Conservation (phyloP, 345 rosid genomes). For the Rhizophora mangle region DNA sequence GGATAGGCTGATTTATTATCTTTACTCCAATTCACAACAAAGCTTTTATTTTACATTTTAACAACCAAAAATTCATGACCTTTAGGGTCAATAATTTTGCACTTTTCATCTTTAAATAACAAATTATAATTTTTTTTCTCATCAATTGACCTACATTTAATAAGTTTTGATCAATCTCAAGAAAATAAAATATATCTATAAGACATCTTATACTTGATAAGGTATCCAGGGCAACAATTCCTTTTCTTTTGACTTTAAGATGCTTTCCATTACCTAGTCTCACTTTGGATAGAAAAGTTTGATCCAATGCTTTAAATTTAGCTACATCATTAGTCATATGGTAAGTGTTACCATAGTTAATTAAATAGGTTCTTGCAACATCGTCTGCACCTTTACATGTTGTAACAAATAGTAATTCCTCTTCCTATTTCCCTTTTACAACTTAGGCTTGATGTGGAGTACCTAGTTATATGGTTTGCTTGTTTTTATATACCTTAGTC, state of each 20-base stretch:
- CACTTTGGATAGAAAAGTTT: no score
- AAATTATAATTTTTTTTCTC: no score
- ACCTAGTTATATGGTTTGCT: background rate
- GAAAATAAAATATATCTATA: no score
- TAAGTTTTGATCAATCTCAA: no score
- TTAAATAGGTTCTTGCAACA: background rate
- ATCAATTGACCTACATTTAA: no score
- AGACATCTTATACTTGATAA: no score
- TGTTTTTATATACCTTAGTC: background rate
- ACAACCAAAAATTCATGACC: background rate
- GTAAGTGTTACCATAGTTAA: background rate
- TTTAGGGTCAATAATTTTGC: background rate
- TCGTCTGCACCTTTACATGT: no score
- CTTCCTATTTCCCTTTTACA: background rate
- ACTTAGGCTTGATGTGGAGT: background rate
- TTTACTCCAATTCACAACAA: background rate
- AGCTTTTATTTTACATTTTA: background rate
- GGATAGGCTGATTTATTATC: accelerated
- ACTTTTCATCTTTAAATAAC: no score
- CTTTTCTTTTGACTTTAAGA: no score
- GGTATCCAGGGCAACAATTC: no score
- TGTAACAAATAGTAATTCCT: background rate
- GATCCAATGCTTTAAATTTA: background rate
- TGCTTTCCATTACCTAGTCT: no score
- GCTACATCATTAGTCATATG: background rate